Conservation (phyloP, 805 yeast species). For the Cyberlindnera euphorbiiphila region DNA sequence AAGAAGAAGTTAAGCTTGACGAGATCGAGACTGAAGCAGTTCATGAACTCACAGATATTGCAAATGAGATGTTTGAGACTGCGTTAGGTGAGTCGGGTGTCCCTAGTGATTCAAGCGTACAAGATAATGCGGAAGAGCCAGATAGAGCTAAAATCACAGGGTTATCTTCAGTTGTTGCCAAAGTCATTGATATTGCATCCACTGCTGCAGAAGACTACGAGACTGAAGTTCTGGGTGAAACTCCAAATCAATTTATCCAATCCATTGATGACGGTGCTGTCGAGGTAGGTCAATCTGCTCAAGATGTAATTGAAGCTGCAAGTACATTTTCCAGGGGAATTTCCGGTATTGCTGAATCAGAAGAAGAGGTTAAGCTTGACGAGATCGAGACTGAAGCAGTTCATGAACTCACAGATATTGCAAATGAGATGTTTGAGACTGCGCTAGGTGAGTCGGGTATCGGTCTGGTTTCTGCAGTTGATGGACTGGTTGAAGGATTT, state of each 20-base stretch:
- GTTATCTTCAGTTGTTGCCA: too few species aligned
- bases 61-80: slow-evolving; percentile 14
- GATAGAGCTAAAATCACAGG: too few species aligned
- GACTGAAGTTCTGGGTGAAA: slow-evolving; percentile 5
- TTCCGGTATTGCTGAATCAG: neutral
- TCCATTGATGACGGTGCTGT: slow-evolving; percentile 2
- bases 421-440: slow-evolving; percentile 14
- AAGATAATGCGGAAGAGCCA: too few species aligned
- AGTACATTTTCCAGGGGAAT: slow-evolving; percentile 1
- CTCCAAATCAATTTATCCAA: slow-evolving; percentile 2
- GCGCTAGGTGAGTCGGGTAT: slow-evolving; percentile 16
- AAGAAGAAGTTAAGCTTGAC: neutral
- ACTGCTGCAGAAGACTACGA: neutral
- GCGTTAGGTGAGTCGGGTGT: slow-evolving; percentile 16
- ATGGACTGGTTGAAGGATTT: slow-evolving; percentile 7
- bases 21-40: slow-evolving; percentile 1
- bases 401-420: slow-evolving; percentile 1
- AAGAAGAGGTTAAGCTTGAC: neutral
- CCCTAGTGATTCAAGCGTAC: too few species aligned
- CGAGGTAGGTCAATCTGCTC: neutral
- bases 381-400: slow-evolving; percentile 1
- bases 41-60: slow-evolving; percentile 1
- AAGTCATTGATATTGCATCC: neutral
- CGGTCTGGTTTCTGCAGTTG: slow-evolving; percentile 12
- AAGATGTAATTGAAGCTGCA: neutral